Percentiles rank a stretch among this genome's conserved stretches.
Conservation (phyloP, 2,329 filamentous ascomycete species). For the Anthostomella pinea region DNA sequence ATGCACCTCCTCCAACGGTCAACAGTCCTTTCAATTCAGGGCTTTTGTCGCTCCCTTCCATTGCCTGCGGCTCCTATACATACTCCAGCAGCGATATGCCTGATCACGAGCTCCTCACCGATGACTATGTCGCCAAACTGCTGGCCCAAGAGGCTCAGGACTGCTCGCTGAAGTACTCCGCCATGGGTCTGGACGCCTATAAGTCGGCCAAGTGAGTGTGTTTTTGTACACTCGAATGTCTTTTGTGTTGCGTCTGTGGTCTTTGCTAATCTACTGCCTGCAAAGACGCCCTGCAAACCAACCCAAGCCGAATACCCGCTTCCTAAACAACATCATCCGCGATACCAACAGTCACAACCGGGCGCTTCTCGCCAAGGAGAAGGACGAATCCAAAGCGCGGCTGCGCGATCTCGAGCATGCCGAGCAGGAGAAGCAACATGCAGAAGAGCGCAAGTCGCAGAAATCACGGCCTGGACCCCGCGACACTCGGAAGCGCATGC, state of each 20-base stretch:
- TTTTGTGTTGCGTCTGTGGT: neutral
- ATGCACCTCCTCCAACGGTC: too few species aligned
- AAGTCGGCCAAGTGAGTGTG: slow-evolving; percentile 45
- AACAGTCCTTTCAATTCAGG: too few species aligned
- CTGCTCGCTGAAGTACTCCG: slow-evolving; percentile 69
- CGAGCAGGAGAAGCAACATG: slow-evolving; percentile 40
- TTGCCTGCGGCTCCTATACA: slow-evolving; percentile 14
- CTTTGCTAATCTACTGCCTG: slow-evolving; percentile 12
- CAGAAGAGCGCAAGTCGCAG: slow-evolving; percentile 29
- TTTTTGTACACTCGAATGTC: slow-evolving; percentile 3
- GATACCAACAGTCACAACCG: slow-evolving; percentile 89
- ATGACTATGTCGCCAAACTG: slow-evolving; percentile 78
- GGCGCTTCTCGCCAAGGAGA: slow-evolving; percentile 78
- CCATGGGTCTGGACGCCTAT: slow-evolving; percentile 69
- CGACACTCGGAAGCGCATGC: slow-evolving; percentile 56
- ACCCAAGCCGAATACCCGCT: slow-evolving; percentile 88
- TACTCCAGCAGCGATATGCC: too few species aligned
- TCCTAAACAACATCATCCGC: slow-evolving; percentile 82
- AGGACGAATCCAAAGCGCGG: slow-evolving; percentile 71
- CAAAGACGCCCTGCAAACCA: slow-evolving; percentile 58
- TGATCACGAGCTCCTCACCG: slow-evolving; percentile 52
- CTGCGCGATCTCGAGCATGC: slow-evolving; percentile 58
- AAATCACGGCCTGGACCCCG: slow-evolving; percentile 44
- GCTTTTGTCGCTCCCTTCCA: neutral
- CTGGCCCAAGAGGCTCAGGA: slow-evolving; percentile 76